Base-by-base conservation (phyloP, 768 basidiomycete genomes). In the Neoboletus magnificus region DNA sequence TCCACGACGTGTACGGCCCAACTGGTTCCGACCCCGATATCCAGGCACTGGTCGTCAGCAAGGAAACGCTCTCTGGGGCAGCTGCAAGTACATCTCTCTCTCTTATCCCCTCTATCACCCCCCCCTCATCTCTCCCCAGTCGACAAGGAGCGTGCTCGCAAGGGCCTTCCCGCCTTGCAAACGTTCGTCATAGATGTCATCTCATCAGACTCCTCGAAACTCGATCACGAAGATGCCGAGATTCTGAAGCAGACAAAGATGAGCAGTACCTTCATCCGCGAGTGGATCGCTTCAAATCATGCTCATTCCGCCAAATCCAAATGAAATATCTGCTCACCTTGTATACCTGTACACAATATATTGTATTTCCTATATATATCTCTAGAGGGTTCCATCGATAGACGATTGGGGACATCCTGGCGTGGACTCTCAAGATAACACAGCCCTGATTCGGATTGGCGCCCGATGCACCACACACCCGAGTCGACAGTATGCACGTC, bases 181-280 rank as follows among this genome's bases (percentile, higher is more conserved):
- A 79, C 83, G 0, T 91, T 86, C 66, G 77, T 92, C 37, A 96
- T 98, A 65, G 91, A 95, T 68, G 93, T 98, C 60, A 93, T 98
- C 56, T 91, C 89, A 0, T 72, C 86, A 43, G 80, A 79, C 32
- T 78, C 77, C 5, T 73, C 80, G 20, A 82, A 75, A 52, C 71
- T 90, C 25, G 84, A 84, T 47, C 78, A 79, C 47, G 81, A 80
- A 22, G 90, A 95, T 66, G 79, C 82, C 18, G 82, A 85, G 52
- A 71, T 79, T 66, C 71, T 95, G 55, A 87, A 86, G 67, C 78
- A 82, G 60, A 81, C 85, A 29, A 99, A 99, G 78, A 85, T 98
- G 82, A 93, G 97, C 68, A 97, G 93, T 66, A 96, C 94, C 8
- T 90, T 81, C 57, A 96, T 99, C 61, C 79, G 97, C 41, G 79